Evolutionary conservation across 1,284 basidiomycete species (phyloP), one percentile per base, ranked within the genome.

Genomic region (Malassezia yamatoensis): DNA sequence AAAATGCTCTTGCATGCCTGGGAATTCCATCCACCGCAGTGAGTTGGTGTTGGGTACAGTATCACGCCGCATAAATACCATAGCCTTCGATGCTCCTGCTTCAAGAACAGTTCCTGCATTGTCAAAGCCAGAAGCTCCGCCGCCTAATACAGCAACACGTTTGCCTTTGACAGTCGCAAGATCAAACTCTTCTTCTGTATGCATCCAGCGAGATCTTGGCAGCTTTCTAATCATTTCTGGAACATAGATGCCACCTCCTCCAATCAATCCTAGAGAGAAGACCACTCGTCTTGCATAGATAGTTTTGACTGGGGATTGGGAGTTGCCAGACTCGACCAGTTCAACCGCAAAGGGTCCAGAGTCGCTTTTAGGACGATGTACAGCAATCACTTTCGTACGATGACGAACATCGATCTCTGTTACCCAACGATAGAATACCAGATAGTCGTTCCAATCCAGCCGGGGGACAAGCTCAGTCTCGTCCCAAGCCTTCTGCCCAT

Each of bases 11-110:
- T 52, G 51, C 51, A 52, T 52, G 5, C 51, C 51, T 1, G 51
- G 51, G 15, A 52, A 52, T n/a, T 52, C 51, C 51, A 52, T 52
- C 51, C 51, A 46, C 1, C 51, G 51, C 35, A 52, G 32, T 9
- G 51, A 44, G 41, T 52, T 52, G 21, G 24, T 52, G 51, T 34
- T 38, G 0, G 51, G 51, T 11, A 52, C 51, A 5, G 8, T 33
- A 12, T 36, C 24, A 6, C 51, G 42, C 13, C 51, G 51, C 51
- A 52, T 52, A 33, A 52, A 52, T 11, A 52, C 51, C 32, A 35
- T 15, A 4, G 42, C 41, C 5, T 46, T 43, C 6, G 33, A 24
- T 16, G 51, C 51, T 11, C 51, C 51, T 1, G 51, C 51, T 20
- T 52, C 51, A 13, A 52, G 21, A 5, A 34, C 40, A n/a, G 41